Evolutionary conservation across 805 yeast species (phyloP), one percentile per base, ranked within the genome.

Genomic region (Metschnikowia kunwiensis): DNA sequence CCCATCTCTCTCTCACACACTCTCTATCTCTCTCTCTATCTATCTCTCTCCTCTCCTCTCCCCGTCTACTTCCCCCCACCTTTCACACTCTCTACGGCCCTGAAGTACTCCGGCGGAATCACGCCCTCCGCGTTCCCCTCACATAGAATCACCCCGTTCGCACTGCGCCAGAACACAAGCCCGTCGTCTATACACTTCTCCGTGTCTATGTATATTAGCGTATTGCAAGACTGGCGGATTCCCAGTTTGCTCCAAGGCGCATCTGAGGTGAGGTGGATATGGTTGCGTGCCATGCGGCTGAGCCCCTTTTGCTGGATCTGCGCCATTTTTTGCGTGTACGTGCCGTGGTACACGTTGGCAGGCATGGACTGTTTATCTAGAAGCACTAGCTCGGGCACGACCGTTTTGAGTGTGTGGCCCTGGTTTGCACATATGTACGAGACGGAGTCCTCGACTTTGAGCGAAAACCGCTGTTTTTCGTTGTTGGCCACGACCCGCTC

Each of bases 401-500:
- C 65, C 0, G 50, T 40, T 22, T 57, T 54, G 5, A 91, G 61
- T 0, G 95, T 79, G 58, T 93, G 98, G 4, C 98, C 98, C 59
- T 93, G 98, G 34, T 82, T 81, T 3, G 98, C 97, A 54, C 97
- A 77, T n/a, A 91, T 65, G 13, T 25, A 44, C 23, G 55, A 18
- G 2, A 5, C 60, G 4, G 49, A 61, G 5, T 55, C 60, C 7
- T 49, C 49, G 5, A 36, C 38, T 8, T 58, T 63, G 9, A 88
- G 42, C 23, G 72, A 70, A 59, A 80, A 91, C 36, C 98, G 58
- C 48, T 80, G 70, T 60, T 91, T 91, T 36, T 72, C 78, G 50
- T 89, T 85, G 6, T 57, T 64, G 0, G 57, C 68, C 0, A 88
- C 96, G 1, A 87, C 71, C 13, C 75, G 51, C 27, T 64, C 50